Base-by-base conservation (phyloP, 2,329 filamentous ascomycete genomes). In the Dichotomopilus funicola region DNA sequence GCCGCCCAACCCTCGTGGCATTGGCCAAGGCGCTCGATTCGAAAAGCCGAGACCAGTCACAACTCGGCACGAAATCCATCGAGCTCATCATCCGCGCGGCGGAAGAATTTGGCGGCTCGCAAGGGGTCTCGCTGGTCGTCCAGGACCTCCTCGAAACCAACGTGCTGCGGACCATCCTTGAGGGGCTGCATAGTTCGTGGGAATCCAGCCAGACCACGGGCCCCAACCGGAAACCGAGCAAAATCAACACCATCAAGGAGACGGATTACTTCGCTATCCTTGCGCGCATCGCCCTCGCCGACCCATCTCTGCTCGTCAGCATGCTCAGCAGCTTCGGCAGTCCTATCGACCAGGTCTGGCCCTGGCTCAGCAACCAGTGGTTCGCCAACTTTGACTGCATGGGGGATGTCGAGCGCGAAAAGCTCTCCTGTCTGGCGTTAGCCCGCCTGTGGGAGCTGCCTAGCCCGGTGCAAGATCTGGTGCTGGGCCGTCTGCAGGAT, bases 181-280 rank as follows among this genome's bases (percentile, higher is more conserved):
- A 82, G 60, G 81, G 80, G 7, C 76, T 92, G 1, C 83, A 83
- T 65, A 80, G 85, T 51, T 80, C 85, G 2, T 85, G 83, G 78
- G 81, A 87, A 65, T 85, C 89, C 2, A 86, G 88, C 63, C 86
- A 95, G 68, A 89, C 88, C 0, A 88, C 88, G 0, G 92, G 94
- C 0, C 91, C 92, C 0, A 88, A 89, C 65, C 80, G 80, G 33
- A 87, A 80, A 62, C 77, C 82, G 19, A 80, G 85, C 42, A 81
- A 82, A 35, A 80, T 96, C 37, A 86, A 87, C 63, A 83, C 85
- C 10, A 79, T 91, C 9, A 85, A 88, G 0, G 85, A 96, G 66
- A 88, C 88, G 0, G 89, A 96, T 67, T 96, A 95, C 68, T 87
- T 95, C 66, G 81, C 83, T 4, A 83, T 97, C 2, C 77, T 99